Evolutionary conservation across 2,329 filamentous ascomycete genomes (phyloP).

Genomic region (Neofusicoccum umdonicola): DNA sequence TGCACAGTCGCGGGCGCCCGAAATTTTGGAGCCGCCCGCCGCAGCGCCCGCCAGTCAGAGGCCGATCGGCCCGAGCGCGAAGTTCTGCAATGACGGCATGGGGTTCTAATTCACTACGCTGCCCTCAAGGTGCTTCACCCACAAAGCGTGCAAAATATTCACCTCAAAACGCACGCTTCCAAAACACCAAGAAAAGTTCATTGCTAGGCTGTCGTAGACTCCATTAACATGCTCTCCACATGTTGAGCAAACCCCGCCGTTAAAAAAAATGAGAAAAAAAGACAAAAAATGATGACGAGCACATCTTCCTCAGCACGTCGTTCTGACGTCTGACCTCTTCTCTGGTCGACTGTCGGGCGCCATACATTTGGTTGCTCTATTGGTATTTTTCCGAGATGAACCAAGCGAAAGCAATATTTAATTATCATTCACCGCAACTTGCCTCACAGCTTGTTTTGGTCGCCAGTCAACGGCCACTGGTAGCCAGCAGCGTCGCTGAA

Average conservation of each 20-base stretch:
- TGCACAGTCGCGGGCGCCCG: not conserved
- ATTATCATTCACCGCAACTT: not conserved
- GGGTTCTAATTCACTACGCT: not conserved
- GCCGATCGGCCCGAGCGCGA: not conserved
- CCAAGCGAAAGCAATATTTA: slow-evolving; percentile 4
- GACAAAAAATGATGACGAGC: not conserved
- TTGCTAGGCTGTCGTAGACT: slow-evolving; percentile 14
- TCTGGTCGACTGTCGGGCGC: slow-evolving; percentile 3
- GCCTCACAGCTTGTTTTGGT: slow-evolving; percentile 75
- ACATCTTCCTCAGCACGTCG: not conserved
- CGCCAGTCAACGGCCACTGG: slow-evolving; percentile 83
- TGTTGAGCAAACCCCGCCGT: slow-evolving; percentile 3
- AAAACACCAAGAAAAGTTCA: not conserved
- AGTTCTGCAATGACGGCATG: slow-evolving; percentile 6
- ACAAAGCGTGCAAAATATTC: not conserved
- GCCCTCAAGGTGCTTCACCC: not conserved
- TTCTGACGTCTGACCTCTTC: slow-evolving; percentile 1
- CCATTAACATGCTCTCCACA: slow-evolving; percentile 10
- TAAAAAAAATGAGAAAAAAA: not conserved
- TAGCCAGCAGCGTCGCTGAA: slow-evolving; percentile 90
- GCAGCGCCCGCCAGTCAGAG: too few species aligned
- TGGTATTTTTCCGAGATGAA: slow-evolving; percentile 10
- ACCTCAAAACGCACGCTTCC: not conserved
- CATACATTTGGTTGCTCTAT: slow-evolving; percentile 14
- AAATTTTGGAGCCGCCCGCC: slow-evolving; percentile 5